Base-by-base conservation (phyloP, 2,329 filamentous ascomycete genomes). In the Pestalotiopsis sp. region DNA sequence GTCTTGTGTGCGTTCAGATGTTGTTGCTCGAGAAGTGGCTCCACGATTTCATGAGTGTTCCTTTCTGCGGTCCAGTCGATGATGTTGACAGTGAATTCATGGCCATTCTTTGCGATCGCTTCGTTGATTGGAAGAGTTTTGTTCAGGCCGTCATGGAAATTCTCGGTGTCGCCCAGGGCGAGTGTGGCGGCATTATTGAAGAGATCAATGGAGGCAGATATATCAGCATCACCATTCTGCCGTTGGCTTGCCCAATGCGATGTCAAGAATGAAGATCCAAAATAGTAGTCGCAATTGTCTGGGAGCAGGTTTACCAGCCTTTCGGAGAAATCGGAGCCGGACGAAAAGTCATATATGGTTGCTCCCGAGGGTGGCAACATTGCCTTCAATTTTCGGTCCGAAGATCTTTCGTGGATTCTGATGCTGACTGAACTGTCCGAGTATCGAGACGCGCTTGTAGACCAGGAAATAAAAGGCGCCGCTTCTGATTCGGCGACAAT, bases 1-100 rank as follows among this genome's bases (percentile, higher is more conserved):
- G 81, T 82, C 67, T 76, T 78, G 65, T 77, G 56, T 0, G 74
- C 70, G 3, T 70, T 73, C 56, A 84, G 71, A 7, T 78, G 68
- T 0, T 71, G 60, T 0, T 72, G 68, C 17, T 70, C 71, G 4
- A 70, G 67, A 1, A 74, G 65, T 1, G 78, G 74, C 52, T 73
- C 71, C 17, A 77, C 69, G 0, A 71, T 67, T 30, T 75, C 67
- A 1, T 70, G 26, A 0, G 78, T 70, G 1, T 68, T 70, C 1
- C 81, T 74, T 24, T 81, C 73, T 1, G 74, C 73, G 52, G 74
- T 75, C 82, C 82, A 84, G 72, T 83, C 76, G 10, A 83, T 66
- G 3, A 82, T 64, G 14, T 74, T 73, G 69, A 81, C 80, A 0
- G 73, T 70, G 4, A 65, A 59, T 1, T 63, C 35, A 1, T 58